Evolutionary conservation across 345 rosid genomes (phyloP).

Genomic region (Brassica carinata): DNA sequence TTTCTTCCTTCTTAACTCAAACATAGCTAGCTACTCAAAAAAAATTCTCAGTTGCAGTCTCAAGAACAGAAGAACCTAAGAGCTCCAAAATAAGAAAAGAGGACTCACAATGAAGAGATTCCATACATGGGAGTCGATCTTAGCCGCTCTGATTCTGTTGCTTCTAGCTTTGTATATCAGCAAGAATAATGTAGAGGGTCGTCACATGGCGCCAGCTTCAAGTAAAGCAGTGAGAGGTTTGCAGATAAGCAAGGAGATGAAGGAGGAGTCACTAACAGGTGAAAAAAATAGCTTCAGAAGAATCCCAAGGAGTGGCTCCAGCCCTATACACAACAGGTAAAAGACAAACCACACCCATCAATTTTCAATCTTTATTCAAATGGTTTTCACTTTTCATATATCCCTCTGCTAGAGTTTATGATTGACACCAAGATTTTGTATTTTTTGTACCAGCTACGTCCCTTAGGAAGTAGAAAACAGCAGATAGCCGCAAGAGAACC

Average conservation of each 20-base stretch:
- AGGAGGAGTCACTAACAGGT: constrained; percentile 40
- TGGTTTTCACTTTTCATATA: not conserved
- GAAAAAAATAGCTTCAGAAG: constrained; percentile 56
- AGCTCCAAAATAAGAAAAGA: not conserved
- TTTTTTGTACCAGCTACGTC: constrained; percentile 40
- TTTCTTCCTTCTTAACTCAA: not conserved
- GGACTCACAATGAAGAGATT: constrained; percentile 46
- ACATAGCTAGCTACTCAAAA: not conserved
- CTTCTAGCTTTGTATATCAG: constrained; percentile 47
- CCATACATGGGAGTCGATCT: constrained; percentile 38
- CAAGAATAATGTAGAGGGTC: constrained; percentile 47
- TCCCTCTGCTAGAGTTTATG: not conserved
- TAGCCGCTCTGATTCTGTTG: constrained; percentile 45
- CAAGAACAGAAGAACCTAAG: constrained; percentile 22
- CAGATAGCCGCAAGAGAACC: constrained; percentile 25
- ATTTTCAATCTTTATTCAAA: constrained; percentile 15
- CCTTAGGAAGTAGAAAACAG: constrained; percentile 36
- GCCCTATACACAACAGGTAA: constrained; percentile 82
- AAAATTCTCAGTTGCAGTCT: constrained; percentile 4
- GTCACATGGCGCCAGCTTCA: constrained; percentile 36
- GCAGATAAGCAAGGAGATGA: constrained; percentile 40
- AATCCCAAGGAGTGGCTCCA: constrained; percentile 71
- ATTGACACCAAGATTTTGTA: not conserved
- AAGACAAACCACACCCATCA: constrained; percentile 15
- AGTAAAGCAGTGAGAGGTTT: constrained; percentile 41